Base-by-base conservation (phyloP, 2,329 filamentous ascomycete genomes). In the Trichophyton mentagrophytes region DNA sequence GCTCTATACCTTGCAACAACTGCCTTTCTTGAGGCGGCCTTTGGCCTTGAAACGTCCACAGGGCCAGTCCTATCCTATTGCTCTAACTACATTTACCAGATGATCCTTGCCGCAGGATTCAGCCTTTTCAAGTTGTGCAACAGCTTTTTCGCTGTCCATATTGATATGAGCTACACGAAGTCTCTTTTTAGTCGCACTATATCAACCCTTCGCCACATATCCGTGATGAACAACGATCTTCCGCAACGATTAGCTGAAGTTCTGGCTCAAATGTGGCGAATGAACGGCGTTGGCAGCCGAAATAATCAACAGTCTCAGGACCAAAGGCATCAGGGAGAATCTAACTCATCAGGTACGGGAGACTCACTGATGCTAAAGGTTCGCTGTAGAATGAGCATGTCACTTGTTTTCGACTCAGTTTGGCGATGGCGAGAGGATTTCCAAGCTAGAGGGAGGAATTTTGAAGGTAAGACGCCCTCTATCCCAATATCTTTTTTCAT, bases 361-460 rank as follows among this genome's bases (percentile, higher is more conserved):
- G 74, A 75, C 62, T 74, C 76, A 17, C 72, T 87, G 36, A 80
- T 83, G 63, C 75, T 87, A n/a, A 85, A 82, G 64, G 82, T 87
- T 33, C 79, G 83, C 33, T 85, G 82, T 62, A 78, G 85, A 13
- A 86, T 85, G 79, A 85, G 83, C 66, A 83, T 87, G 77, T 85
- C 82, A 44, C 77, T 86, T 13, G 79, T 87, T 1, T 86, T 82
- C 67, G 85, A 87, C 70, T 84, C 82, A 17, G 82, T 86, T 20
- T 86, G 83, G 83, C 78, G 83, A 60, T 87, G 84, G 84, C 78
- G 83, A 62, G 80, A 83, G 66, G 82, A 85, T 69, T 81, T 80
- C 67, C 85, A 88, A 71, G 82, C 86, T 57, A 80, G 84, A 70
- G 87, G 85, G 57, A 82, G 85, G 68, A 86, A 85, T 64, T 79